Conservation (phyloP, 2,329 filamentous ascomycete species). For the Pestalotiopsis sp. region DNA sequence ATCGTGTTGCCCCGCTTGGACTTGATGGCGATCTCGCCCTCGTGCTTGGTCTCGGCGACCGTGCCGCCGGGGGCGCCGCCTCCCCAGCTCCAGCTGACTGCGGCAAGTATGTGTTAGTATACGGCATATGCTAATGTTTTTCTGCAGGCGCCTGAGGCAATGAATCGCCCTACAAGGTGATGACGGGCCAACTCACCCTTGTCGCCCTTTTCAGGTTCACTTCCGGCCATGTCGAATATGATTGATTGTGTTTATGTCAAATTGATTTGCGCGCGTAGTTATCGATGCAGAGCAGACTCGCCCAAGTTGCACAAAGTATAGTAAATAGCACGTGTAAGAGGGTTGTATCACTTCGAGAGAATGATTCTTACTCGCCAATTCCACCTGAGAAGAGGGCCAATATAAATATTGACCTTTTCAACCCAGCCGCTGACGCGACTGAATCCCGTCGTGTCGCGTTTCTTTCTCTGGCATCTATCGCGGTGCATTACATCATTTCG, state of each 20-base stretch:
- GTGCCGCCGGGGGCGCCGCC: constrained; percentile 57
- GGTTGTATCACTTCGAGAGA: not conserved
- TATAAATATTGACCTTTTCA: not conserved
- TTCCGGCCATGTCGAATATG: constrained; percentile 5
- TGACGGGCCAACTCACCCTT: too few relatives aligned
- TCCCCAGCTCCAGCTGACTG: constrained; percentile 67
- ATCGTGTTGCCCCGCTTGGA: constrained; percentile 66
- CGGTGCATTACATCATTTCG: constrained; percentile 7
- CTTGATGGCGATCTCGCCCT: constrained; percentile 62
- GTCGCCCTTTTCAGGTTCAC: constrained; percentile 15
- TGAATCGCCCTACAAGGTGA: too few relatives aligned
- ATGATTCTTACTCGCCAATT: not conserved
- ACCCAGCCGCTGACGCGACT: not conserved
- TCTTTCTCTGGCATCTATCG: not conserved
- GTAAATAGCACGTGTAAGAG: too few relatives aligned
- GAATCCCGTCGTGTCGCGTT: not conserved
- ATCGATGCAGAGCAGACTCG: not conserved
- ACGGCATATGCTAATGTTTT: too few relatives aligned
- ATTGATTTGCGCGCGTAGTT: not conserved
- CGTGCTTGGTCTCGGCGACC: constrained; percentile 62
- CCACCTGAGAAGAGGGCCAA: not conserved
- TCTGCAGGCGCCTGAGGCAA: too few relatives aligned
- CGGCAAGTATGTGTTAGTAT: not conserved
- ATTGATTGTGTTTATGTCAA: not conserved
- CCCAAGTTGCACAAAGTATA: not conserved